Evolutionary conservation across 106 monocot species (phyloP).

Genomic region (Apostasia shenzhenica): DNA sequence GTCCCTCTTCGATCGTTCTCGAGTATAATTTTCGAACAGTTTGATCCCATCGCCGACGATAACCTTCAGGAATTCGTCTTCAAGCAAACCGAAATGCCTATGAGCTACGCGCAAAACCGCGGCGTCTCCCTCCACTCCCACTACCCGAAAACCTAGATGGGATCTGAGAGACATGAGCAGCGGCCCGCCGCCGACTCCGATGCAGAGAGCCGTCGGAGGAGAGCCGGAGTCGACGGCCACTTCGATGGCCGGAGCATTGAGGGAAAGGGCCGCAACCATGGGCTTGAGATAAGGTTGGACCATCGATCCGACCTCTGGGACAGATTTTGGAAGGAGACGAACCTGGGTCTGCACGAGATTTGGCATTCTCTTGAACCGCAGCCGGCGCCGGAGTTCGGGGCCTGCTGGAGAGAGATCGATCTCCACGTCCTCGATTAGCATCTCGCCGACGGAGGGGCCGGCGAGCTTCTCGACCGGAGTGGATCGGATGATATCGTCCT

Average conservation of each 20-base stretch:
- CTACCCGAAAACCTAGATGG: slow-evolving; percentile 48
- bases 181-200: slow-evolving; percentile 84
- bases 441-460: slow-evolving; percentile 54
- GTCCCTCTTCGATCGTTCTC: not conserved
- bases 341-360: slow-evolving; percentile 82
- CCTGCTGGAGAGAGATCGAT: slow-evolving; percentile 12
- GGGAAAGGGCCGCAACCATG: slow-evolving; percentile 60
- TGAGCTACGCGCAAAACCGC: slow-evolving; percentile 51
- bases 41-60: slow-evolving; percentile 57
- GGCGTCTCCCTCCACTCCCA: slow-evolving; percentile 74
- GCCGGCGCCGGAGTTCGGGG: slow-evolving; percentile 39
- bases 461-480: slow-evolving; percentile 30
- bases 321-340: slow-evolving; percentile 25
- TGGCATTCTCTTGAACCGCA: slow-evolving; percentile 84
- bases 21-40: slow-evolving; percentile 23
- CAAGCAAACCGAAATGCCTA: slow-evolving; percentile 63
- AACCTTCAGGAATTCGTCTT: slow-evolving; percentile 44
- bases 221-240: slow-evolving; percentile 5
- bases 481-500: slow-evolving; percentile 48
- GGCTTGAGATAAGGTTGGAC: slow-evolving; percentile 77
- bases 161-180: slow-evolving; percentile 44
- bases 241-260: slow-evolving; percentile 18
- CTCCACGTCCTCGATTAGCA: slow-evolving; percentile 83
- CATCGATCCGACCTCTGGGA: slow-evolving; percentile 26
- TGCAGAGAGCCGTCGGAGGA: slow-evolving; percentile 49